These are phyloP conservation scores for Endocladia muricata DNA, from an alignment of 31 red algal species.

Conservation along the genomic window DNA sequence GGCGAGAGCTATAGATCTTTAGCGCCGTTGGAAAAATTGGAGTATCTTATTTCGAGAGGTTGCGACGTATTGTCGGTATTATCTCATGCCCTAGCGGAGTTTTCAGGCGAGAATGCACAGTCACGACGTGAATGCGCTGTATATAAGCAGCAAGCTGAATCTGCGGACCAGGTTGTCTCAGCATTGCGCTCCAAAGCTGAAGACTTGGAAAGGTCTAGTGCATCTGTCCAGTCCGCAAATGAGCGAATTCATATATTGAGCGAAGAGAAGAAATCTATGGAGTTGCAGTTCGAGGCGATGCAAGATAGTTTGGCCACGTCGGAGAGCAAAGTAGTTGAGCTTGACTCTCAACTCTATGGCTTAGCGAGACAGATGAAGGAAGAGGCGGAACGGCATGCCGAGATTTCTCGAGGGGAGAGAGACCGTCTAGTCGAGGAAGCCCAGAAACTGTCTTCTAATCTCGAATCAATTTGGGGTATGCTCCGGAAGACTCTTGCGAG, in stretches of 20 bases:
- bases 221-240: neutral
- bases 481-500: constrained; percentile 18
- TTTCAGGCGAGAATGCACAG: too few relatives aligned
- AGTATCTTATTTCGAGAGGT: too few relatives aligned
- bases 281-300: neutral
- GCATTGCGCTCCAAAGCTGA: neutral
- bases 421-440: constrained; percentile 4
- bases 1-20: too few relatives aligned
- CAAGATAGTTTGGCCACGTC: neutral
- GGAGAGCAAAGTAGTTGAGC: constrained; percentile 13
- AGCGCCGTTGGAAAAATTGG: too few relatives aligned
- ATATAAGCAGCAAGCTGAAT: too few relatives aligned
- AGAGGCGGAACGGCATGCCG: constrained; percentile 14
- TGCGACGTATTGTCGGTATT: too few relatives aligned
- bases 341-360: constrained; percentile 8
- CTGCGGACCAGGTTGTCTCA: neutral
- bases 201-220: neutral
- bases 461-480: constrained; percentile 48
- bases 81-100: too few relatives aligned
- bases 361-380: neutral
- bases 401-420: constrained; percentile 3
- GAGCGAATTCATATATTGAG: neutral
- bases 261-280: neutral
- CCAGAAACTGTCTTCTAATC: constrained; percentile 10
- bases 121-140: too few relatives aligned